phyloP scores from a whole-genome alignment of 345 rosid species.

The Chamaenerion angustifolium region DNA sequence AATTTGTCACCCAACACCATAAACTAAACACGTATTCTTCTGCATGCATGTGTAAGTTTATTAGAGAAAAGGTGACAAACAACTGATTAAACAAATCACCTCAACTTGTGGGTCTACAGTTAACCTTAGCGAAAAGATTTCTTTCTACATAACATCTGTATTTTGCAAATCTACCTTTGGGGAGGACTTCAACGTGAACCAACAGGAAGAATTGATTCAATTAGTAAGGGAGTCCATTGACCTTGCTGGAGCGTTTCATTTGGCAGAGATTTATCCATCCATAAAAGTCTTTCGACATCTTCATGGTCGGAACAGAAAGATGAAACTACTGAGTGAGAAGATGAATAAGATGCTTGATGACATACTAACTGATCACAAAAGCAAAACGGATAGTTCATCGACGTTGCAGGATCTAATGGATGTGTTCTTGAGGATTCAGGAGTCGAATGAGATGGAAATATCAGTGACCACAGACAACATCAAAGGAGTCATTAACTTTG shows the following conservation, averaged over 20 bases:
- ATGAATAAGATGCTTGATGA: conserved; percentile 15
- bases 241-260: conserved; percentile 13
- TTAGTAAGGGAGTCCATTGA: conserved; percentile 11
- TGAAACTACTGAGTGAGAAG: conserved; percentile 8
- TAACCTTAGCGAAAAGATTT: no score
- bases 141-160: no score
- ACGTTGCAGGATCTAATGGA: conserved; percentile 19
- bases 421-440: conserved; percentile 18
- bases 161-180: conserved; percentile 14
- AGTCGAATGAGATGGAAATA: conserved; percentile 9
- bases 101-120: no score
- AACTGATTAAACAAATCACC: conserved; percentile 4
- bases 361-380: conserved; percentile 18
- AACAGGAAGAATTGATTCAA: conserved; percentile 7
- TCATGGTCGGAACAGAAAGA: conserved; percentile 11
- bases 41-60: no score
- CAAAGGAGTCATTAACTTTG: conserved; percentile 15
- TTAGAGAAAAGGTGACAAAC: conserved; percentile 5
- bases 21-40: no score
- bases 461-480: conserved; percentile 15
- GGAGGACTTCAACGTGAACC: conserved; percentile 6
- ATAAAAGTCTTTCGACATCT: conserved; percentile 10
- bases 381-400: background rate
- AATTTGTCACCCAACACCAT: no score
- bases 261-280: conserved; percentile 19